Evolutionary conservation across 768 basidiomycete genomes (phyloP).

Genomic region (Strobilomyces dryophilus): DNA sequence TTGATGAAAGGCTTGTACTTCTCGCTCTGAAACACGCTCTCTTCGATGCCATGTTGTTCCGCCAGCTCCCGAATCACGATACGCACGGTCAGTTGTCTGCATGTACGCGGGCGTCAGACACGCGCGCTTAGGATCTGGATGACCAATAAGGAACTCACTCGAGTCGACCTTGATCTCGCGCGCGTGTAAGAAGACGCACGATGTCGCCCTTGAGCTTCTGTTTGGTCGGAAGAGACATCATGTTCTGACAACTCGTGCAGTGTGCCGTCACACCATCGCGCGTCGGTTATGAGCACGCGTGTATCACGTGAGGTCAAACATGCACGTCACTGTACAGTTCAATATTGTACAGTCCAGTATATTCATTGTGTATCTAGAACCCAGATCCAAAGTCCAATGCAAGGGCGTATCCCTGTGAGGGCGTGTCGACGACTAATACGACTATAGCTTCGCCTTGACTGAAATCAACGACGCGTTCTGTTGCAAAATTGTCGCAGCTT

Average conservation of each 20-base stretch:
- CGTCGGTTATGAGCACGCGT: neutral
- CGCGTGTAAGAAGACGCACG: slow-evolving; percentile 19
- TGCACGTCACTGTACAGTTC: too few species aligned
- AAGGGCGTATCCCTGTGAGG: too few species aligned
- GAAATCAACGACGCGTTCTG: slow-evolving; percentile 36
- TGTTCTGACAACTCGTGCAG: neutral
- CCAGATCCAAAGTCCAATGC: too few species aligned
- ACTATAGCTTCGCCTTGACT: slow-evolving; percentile 49
- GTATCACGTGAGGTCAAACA: slow-evolving; percentile 13
- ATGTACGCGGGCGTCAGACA: slow-evolving; percentile 1
- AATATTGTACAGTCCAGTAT: too few species aligned
- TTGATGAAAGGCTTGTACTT: slow-evolving; percentile 49
- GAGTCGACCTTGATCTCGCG: slow-evolving; percentile 20
- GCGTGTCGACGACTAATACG: neutral
- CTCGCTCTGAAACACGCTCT: slow-evolving; percentile 39
- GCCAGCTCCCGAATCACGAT: slow-evolving; percentile 51
- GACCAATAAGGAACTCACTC: slow-evolving; percentile 5
- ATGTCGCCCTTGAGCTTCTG: slow-evolving; percentile 17
- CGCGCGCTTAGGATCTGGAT: neutral
- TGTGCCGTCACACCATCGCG: neutral
- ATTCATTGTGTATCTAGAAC: too few species aligned
- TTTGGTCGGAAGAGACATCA: slow-evolving; percentile 14
- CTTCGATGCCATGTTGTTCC: slow-evolving; percentile 38
- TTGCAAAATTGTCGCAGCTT: slow-evolving; percentile 47
- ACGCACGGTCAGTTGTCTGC: slow-evolving; percentile 40